A percentile compares a stretch with the other conserved stretches of the same genome.
These are phyloP conservation scores for Hypoxylon trugodes DNA, from an alignment of 495 filamentous ascomycete genomes.

Conservation along the genomic window DNA sequence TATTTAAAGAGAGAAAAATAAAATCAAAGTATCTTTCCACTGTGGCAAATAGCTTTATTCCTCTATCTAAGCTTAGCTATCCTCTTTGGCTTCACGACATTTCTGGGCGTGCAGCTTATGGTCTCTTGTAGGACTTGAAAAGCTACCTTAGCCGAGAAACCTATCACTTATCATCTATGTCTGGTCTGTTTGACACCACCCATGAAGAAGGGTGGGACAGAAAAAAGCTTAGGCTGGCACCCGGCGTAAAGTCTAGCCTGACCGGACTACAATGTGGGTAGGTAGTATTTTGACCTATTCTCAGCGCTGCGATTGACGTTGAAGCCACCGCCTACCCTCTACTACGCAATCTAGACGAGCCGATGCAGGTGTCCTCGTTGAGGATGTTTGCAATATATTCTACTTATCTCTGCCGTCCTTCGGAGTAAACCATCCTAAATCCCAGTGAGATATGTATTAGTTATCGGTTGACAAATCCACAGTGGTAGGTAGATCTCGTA, in stretches of 20 bases:
- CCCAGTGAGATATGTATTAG: not conserved
- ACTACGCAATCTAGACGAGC: not conserved
- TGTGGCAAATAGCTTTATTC: not conserved
- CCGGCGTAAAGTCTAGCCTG: slow-evolving; percentile 33
- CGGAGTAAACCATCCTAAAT: not conserved
- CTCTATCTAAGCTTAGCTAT: not conserved
- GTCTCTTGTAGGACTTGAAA: slow-evolving; percentile 15
- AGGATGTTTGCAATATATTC: slow-evolving; percentile 1
- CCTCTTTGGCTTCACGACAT: slow-evolving; percentile 6
- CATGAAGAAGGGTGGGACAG: slow-evolving; percentile 22
- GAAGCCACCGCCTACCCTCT: slow-evolving; percentile 17
- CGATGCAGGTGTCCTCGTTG: slow-evolving; percentile 1
- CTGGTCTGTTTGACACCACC: slow-evolving; percentile 21
- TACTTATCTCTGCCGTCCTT: not conserved
- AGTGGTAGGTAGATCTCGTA: slow-evolving; percentile 15
- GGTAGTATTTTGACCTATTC: slow-evolving; percentile 26
- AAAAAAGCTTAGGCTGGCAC: slow-evolving; percentile 23
- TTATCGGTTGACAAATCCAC: slow-evolving; percentile 12
- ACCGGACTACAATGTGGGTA: slow-evolving; percentile 24
- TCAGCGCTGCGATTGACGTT: slow-evolving; percentile 13
- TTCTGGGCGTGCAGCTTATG: not conserved
- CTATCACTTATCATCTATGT: slow-evolving; percentile 21
- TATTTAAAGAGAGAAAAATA: too few relatives aligned
- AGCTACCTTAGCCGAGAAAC: slow-evolving; percentile 10
- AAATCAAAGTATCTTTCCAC: not conserved